Evolutionary conservation across 2,329 filamentous ascomycete species (phyloP).

Genomic region (Fusarium cicatricum): DNA sequence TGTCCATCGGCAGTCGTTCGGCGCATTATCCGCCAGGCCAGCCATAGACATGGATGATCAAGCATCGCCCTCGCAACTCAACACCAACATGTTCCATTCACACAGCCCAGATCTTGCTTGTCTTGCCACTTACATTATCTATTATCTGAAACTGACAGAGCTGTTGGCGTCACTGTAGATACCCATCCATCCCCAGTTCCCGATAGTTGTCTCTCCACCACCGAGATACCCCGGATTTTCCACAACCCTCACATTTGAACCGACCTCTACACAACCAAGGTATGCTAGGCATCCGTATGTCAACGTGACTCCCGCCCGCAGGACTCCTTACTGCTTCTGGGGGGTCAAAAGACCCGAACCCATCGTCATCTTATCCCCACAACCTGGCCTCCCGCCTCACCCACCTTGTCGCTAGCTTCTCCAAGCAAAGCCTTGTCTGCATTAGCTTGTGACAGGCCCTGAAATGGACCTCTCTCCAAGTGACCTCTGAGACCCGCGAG

Average conservation of each 20-base stretch:
- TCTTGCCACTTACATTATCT: not conserved
- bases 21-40: not conserved
- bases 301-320: slow-evolving; percentile 15
- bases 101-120: not conserved
- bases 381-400: slow-evolving; percentile 3
- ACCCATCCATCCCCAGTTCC: not conserved
- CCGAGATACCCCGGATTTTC: not conserved
- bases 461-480: not conserved
- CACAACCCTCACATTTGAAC: not conserved
- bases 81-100: not conserved
- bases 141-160: not conserved
- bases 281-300: slow-evolving; percentile 4
- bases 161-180: not conserved
- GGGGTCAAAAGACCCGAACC: slow-evolving; percentile 2
- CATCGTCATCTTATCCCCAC: slow-evolving; percentile 10
- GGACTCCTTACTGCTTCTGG: slow-evolving; percentile 16
- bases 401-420: slow-evolving; percentile 13
- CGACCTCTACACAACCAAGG: not conserved
- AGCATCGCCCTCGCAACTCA: not conserved
- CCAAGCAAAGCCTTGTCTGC: slow-evolving; percentile 5
- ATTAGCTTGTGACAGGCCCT: slow-evolving; percentile 16
- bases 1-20: not conserved
- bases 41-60: not conserved
- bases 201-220: too few relatives aligned
- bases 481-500: not conserved